Percentiles rank a stretch among this genome's conserved stretches.
Evolutionary conservation across 495 filamentous ascomycete genomes (phyloP).

Genomic region (Aspergillus campestris): DNA sequence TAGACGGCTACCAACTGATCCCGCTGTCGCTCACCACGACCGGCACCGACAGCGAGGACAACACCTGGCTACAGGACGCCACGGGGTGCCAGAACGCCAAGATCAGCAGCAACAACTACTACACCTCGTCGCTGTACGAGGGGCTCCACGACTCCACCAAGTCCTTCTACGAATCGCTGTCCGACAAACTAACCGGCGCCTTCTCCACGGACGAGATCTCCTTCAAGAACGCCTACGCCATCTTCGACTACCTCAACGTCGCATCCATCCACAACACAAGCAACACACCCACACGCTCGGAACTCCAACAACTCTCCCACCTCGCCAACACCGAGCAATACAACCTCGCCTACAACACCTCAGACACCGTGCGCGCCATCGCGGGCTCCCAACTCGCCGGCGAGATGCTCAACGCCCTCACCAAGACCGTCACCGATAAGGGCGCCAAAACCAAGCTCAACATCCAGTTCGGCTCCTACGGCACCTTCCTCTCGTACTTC

Average conservation of each 20-base stretch:
- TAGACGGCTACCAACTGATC: constrained; percentile 56
- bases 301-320: constrained; percentile 29
- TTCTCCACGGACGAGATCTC: constrained; percentile 44
- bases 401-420: constrained; percentile 35
- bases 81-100: constrained; percentile 53
- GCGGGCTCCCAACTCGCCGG: constrained; percentile 41
- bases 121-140: constrained; percentile 51
- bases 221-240: constrained; percentile 67
- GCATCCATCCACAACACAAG: constrained; percentile 45
- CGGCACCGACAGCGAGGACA: constrained; percentile 44
- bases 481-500: constrained; percentile 43
- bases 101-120: constrained; percentile 65
- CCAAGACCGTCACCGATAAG: constrained; percentile 31
- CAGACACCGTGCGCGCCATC: constrained; percentile 40
- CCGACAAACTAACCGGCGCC: constrained; percentile 51
- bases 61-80: constrained; percentile 49
- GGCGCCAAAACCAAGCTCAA: constrained; percentile 29
- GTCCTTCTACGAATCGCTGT: constrained; percentile 55
- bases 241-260: constrained; percentile 50
- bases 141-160: constrained; percentile 43
- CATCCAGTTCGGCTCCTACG: constrained; percentile 44
- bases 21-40: constrained; percentile 35
- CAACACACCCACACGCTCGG: constrained; percentile 19
- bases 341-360: constrained; percentile 43
- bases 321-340: constrained; percentile 45